These are phyloP conservation scores for Poa pratensis DNA, from an alignment of 176 grass and related monocot genomes.

Conservation along the genomic window DNA sequence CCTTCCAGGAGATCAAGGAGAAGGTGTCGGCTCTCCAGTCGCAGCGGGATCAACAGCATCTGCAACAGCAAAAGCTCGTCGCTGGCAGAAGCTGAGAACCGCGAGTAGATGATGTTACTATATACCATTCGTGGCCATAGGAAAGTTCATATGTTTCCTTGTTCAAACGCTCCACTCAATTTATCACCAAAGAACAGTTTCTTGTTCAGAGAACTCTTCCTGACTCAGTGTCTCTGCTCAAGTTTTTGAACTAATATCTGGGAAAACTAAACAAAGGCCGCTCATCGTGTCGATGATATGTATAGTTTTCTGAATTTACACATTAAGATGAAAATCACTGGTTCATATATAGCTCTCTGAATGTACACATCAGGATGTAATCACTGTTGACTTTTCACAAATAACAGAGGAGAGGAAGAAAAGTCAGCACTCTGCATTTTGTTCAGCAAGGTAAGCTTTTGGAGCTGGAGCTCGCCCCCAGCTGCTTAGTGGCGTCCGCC, in stretches of 20 bases:
- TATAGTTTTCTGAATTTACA: not conserved
- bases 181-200: slow-evolving; percentile 1
- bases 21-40: slow-evolving; percentile 66
- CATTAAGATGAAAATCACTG: not conserved
- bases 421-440: not conserved
- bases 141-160: slow-evolving; percentile 22
- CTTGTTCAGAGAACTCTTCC: not conserved
- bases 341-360: too few relatives aligned
- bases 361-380: too few relatives aligned
- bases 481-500: slow-evolving; percentile 42
- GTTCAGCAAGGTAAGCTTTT: slow-evolving; percentile 86
- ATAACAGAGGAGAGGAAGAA: too few relatives aligned
- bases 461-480: slow-evolving; percentile 67
- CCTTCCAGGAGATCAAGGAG: slow-evolving; percentile 92
- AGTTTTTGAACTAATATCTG: not conserved
- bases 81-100: slow-evolving; percentile 56
- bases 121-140: not conserved
- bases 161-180: not conserved
- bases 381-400: too few relatives aligned
- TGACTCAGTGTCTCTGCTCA: too few relatives aligned
- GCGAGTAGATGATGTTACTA: not conserved
- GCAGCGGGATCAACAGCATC: slow-evolving; percentile 49
- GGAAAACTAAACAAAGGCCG: not conserved
- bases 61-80: slow-evolving; percentile 71
- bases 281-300: too few relatives aligned